Conservation (phyloP, 108 stramenopile species). For the Ochromonas danica region DNA sequence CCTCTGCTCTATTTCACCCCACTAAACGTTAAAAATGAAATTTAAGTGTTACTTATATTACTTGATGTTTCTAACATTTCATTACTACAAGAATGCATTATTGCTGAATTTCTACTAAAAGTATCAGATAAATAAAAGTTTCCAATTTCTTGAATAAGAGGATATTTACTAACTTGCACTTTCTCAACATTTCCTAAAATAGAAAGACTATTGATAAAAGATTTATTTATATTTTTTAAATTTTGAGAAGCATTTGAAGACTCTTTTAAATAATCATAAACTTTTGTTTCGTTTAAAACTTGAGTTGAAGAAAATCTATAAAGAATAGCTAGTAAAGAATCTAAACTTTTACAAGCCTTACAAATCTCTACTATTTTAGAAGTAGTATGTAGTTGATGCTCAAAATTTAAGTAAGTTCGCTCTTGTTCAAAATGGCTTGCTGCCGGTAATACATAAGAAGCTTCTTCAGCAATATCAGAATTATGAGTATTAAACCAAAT, state of each 20-base stretch:
- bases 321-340: constrained; percentile 10
- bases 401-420: constrained; percentile 7
- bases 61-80: constrained; percentile 44
- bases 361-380: constrained; percentile 17
- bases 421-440: constrained; percentile 25
- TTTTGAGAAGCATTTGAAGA: constrained; percentile 41
- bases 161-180: constrained; percentile 40
- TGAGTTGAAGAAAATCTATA: not conserved
- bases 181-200: constrained; percentile 38
- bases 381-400: constrained; percentile 23
- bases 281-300: constrained; percentile 13
- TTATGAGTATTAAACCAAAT: constrained; percentile 22
- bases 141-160: constrained; percentile 23
- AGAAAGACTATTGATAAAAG: constrained; percentile 29
- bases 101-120: constrained; percentile 33
- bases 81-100: constrained; percentile 24
- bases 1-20: constrained; percentile 41
- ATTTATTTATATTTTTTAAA: constrained; percentile 34
- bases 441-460: constrained; percentile 1
- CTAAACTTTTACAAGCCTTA: constrained; percentile 17
- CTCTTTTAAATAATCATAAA: constrained; percentile 32
- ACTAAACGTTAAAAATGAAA: constrained; percentile 40
- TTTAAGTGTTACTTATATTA: constrained; percentile 41
- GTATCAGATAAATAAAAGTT: constrained; percentile 37
- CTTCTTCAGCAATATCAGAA: not conserved